Evolutionary conservation across 1,139 yeast genomes (phyloP), one percentile per base, ranked within the genome.

Genomic region (Candida tropicalis): DNA sequence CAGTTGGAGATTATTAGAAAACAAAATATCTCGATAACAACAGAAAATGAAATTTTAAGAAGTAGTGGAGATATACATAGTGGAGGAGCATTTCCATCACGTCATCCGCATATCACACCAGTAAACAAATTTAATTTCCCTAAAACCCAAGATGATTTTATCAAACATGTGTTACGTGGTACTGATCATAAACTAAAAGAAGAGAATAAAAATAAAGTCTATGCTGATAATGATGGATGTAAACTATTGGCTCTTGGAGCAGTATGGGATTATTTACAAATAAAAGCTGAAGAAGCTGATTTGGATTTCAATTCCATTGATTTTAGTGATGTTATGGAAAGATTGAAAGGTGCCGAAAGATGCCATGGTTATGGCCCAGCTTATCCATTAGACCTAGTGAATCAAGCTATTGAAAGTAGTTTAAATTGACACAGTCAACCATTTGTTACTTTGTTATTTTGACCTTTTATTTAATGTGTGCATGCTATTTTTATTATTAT

Each of bases 301-400:
- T 75, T 79, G 47, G 77, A 77, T 37, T 70, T 67, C 42, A 63
- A 68, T 39, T 71, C 71, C 10, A 62, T 84, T 40, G 88, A 87
- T 59, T 70, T 86, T 39, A 66, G 72, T 16, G 68, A 63, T 31
- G 79, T 88, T 1, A 82, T 87, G 82, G 58, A 63, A 16, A 64
- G 62, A 35, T 68, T 88, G 44, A 78, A 73, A 56, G 95, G 93
- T 1, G 61, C 75, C 41, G 95, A 87, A 57, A 73, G 68, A 36
- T 88, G 96, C 56, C 95, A 87, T 58, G 95, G 93, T 1, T 77
- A 69, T 55, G 97, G 96, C 0, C 93, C 96, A 2, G 96, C 95
- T 0, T 88, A 85, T 57, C 73, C 81, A 1, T 59, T 82, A 41
- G 60, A 58, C 1, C 40, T 70, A 41, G 77, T 85, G 16, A 79